A percentile compares a stretch with the other conserved stretches of the same genome.
Conservation (phyloP, 2,329 filamentous ascomycete species). For the Graphilbum ipis-grandicollis region DNA sequence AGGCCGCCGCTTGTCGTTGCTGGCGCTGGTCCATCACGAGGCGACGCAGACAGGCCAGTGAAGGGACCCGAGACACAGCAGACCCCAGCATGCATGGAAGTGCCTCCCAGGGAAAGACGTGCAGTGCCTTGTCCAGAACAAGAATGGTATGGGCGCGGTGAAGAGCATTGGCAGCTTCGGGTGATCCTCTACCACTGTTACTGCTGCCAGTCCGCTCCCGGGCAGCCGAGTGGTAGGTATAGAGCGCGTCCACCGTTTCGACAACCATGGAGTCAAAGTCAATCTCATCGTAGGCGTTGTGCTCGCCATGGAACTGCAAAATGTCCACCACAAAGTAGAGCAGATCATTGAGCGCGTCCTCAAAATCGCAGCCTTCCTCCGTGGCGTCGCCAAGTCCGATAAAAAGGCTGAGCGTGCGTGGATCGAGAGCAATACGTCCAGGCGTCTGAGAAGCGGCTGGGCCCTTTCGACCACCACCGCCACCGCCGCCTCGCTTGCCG, state of each 20-base stretch:
- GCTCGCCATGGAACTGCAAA: conserved; percentile 87
- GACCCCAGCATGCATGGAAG: conserved; percentile 66
- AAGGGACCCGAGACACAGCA: conserved; percentile 77
- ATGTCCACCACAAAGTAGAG: conserved; percentile 95
- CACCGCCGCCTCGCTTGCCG: conserved; percentile 26
- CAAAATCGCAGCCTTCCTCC: conserved; percentile 52
- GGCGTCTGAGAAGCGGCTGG: conserved; percentile 11
- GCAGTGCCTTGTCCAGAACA: conserved; percentile 78
- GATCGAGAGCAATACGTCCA: conserved; percentile 30
- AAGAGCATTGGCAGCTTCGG: conserved; percentile 20
- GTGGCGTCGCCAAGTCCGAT: conserved; percentile 64
- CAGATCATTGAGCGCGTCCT: conserved; percentile 79
- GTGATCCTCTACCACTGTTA: conserved; percentile 7
- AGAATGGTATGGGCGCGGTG: conserved; percentile 55
- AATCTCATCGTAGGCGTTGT: conserved; percentile 93
- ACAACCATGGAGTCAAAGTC: conserved; percentile 87
- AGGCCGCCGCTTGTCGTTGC: conserved; percentile 6
- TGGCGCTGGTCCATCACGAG: conserved; percentile 41
- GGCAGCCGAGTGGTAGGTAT: conserved; percentile 49
- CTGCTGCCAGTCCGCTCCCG: conserved; percentile 10
- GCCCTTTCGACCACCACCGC: conserved; percentile 1
- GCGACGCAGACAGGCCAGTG: conserved; percentile 63
- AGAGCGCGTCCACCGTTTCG: conserved; percentile 70
- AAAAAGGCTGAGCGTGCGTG: conserved; percentile 67
- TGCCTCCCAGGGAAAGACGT: conserved; percentile 91